Evolutionary conservation across 805 yeast genomes (phyloP).

Genomic region (Myxozyma neotropica): DNA sequence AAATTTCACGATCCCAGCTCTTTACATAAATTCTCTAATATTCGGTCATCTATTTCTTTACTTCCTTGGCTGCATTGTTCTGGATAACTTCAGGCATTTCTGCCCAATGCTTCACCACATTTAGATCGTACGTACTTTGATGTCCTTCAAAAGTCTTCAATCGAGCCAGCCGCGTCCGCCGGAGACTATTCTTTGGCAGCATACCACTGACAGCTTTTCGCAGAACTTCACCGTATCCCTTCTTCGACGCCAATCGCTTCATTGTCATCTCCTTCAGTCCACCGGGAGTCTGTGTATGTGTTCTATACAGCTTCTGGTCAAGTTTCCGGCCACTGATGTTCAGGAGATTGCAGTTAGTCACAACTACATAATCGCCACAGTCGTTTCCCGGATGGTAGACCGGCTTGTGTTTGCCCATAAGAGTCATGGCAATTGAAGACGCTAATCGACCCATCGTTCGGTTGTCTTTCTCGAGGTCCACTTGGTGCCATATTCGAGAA

Average conservation of each 20-base stretch:
- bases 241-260: constrained; percentile 71
- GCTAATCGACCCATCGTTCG: constrained; percentile 94
- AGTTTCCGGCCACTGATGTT: constrained; percentile 85
- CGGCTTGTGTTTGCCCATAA: constrained; percentile 98
- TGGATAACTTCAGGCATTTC: constrained; percentile 20
- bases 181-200: constrained; percentile 89
- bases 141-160: constrained; percentile 86
- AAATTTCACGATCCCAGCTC: neutral
- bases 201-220: constrained; percentile 89
- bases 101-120: constrained; percentile 51
- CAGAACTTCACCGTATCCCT: constrained; percentile 86
- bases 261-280: constrained; percentile 74
- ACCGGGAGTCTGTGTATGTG: constrained; percentile 90
- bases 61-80: neutral
- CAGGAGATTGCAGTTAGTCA: constrained; percentile 82
- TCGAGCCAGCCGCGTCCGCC: constrained; percentile 78
- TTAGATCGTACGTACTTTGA: constrained; percentile 81
- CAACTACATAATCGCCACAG: constrained; percentile 96
- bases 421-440: constrained; percentile 77
- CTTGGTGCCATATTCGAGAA: constrained; percentile 93
- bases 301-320: constrained; percentile 79
- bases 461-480: constrained; percentile 80
- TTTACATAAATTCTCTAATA: neutral
- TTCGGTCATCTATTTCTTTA: neutral
- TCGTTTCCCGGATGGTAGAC: constrained; percentile 75